Evolutionary conservation across 352 stramenopile genomes (phyloP), one percentile per base, ranked within the genome.

Genomic region (Phytophthora kernoviae): DNA sequence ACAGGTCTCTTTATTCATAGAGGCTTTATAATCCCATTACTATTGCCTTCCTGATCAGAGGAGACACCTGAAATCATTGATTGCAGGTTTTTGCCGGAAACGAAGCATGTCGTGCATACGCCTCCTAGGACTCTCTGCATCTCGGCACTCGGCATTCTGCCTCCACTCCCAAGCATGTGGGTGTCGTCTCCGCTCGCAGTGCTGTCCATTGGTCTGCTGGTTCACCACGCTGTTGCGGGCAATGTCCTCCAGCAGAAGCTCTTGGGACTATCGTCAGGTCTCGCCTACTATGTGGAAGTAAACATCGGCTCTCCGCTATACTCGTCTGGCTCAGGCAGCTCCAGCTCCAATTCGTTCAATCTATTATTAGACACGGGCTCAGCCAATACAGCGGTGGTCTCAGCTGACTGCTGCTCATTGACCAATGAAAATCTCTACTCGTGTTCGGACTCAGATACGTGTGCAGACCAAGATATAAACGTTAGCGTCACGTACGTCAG

Each of bases 401-500:
- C 86, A 17, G 75, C 79, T 6, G 73, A 89, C 41, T 94, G 86
- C 71, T 94, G 86, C 68, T 78, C 74, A 14, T 37, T 75, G 32
- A 81, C 81, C 0, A 89, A 81, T 54, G 62, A 84, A 39, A 65
- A 75, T 18, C 61, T 90, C 8, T 94, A 83, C 66, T 90, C 76
- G 27, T 94, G 86, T 52, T 45, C 80, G 9, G 62, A 70, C 20
- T 94, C 86, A 5, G 72, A 73, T 7, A 87, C 86, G 3, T 94
- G 86, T 37, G 70, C 69, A 15, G 59, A 66, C 7, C 42, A 81
- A 20, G 50, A 51, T 43, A 62, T 67, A 17, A 68, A 45, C 20
- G 73, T 91, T 37, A 85, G 73, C 40, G 83, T 94, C 22, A 88
- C 41, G 54, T 94, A 94, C 75, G 76, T 94, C 51, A 87, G 77